Evolutionary conservation across 768 basidiomycete species (phyloP).

Genomic region (Collybia sordida): DNA sequence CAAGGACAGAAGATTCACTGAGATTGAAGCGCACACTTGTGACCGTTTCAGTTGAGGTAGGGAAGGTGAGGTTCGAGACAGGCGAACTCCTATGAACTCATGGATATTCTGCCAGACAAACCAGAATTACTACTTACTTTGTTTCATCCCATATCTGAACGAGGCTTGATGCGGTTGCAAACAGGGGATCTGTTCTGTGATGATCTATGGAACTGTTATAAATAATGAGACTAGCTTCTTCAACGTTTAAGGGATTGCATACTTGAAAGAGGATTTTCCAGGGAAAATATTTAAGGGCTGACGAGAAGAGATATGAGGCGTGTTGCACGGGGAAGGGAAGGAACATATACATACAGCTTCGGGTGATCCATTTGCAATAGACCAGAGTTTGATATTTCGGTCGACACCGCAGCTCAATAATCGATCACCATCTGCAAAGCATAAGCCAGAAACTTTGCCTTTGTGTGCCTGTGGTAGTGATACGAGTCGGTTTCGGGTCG

Average conservation of each 20-base stretch:
- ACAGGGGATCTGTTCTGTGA: constrained; percentile 83
- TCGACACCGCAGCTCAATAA: constrained; percentile 84
- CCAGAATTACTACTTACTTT: constrained; percentile 48
- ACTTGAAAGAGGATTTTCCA: constrained; percentile 93
- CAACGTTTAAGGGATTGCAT: constrained; percentile 17
- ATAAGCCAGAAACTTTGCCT: constrained; percentile 82
- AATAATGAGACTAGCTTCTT: constrained; percentile 6
- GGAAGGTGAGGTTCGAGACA: constrained; percentile 84
- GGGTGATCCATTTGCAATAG: constrained; percentile 32
- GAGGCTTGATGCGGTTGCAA: constrained; percentile 89
- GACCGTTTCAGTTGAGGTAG: constrained; percentile 86
- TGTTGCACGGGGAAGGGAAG: neutral
- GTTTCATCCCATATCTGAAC: constrained; percentile 99
- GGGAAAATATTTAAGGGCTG: constrained; percentile 77
- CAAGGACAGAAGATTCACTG: constrained; percentile 92
- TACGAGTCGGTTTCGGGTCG: constrained; percentile 50
- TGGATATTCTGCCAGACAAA: constrained; percentile 3
- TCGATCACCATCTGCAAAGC: constrained; percentile 63
- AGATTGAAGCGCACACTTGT: constrained; percentile 89
- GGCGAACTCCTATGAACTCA: constrained; percentile 63
- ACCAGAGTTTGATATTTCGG: constrained; percentile 82
- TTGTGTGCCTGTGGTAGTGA: constrained; percentile 75
- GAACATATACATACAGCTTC: constrained; percentile 30
- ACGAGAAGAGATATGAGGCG: constrained; percentile 3
- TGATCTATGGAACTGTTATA: constrained; percentile 84